Evolutionary conservation across 176 grass and related monocot genomes (phyloP).

Genomic region (Phyllostachys edulis): DNA sequence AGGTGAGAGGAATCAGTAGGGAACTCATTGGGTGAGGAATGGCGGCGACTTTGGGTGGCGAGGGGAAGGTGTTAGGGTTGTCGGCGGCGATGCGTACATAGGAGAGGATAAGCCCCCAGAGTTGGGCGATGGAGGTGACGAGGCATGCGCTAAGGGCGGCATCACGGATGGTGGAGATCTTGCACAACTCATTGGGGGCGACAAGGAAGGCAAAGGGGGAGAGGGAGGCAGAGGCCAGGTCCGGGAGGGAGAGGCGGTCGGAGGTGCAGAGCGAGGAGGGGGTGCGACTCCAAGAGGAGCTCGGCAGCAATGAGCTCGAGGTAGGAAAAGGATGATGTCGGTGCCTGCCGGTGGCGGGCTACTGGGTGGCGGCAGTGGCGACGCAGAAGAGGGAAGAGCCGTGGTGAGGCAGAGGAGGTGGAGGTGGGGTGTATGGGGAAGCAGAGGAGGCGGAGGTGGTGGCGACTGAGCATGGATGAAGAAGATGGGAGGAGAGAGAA

Average conservation of each 20-base stretch:
- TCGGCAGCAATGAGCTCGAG: too few species aligned
- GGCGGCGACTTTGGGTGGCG: neutral
- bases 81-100: slow-evolving; percentile 71
- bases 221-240: slow-evolving; percentile 27
- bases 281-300: too few species aligned
- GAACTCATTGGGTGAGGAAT: too few species aligned
- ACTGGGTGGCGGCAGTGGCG: slow-evolving; percentile 40
- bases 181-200: slow-evolving; percentile 70
- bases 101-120: slow-evolving; percentile 61
- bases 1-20: too few species aligned
- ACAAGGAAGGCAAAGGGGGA: slow-evolving; percentile 65
- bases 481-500: too few species aligned
- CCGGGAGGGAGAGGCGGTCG: slow-evolving; percentile 60
- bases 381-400: slow-evolving; percentile 51
- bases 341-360: too few species aligned
- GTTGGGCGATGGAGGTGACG: slow-evolving; percentile 49
- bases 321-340: too few species aligned
- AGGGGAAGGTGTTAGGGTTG: slow-evolving; percentile 63
- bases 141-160: slow-evolving; percentile 45
- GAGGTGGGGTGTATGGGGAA: too few species aligned
- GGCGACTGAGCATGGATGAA: too few species aligned
- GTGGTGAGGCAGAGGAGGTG: neutral
- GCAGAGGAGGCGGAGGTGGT: too few species aligned
- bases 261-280: too few species aligned
- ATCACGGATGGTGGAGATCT: slow-evolving; percentile 82